A percentile compares a stretch with the other conserved stretches of the same genome.
Conservation (phyloP, 2,329 filamentous ascomycete genomes). For the Acarospora socialis region DNA sequence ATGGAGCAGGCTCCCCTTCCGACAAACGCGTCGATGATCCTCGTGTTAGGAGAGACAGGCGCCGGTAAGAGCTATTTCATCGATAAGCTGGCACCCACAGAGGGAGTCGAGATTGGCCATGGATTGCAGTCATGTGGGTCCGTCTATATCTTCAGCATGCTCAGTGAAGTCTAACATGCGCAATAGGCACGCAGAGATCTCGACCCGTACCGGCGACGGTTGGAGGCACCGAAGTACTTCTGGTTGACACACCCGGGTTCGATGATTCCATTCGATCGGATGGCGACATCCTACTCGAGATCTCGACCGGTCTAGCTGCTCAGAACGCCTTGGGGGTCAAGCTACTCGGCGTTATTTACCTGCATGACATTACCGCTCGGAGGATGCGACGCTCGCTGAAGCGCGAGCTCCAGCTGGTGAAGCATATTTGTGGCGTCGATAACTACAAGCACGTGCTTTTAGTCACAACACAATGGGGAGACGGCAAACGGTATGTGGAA, state of each 20-base stretch:
- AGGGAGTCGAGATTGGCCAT: slow-evolving; percentile 12
- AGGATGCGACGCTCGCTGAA: slow-evolving; percentile 14
- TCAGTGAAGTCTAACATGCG: background rate
- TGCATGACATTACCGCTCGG: slow-evolving; percentile 21
- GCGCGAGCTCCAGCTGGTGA: slow-evolving; percentile 17
- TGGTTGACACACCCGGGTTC: slow-evolving; percentile 25
- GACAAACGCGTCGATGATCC: too few relatives aligned
- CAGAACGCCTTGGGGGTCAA: slow-evolving; percentile 16
- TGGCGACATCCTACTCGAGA: slow-evolving; percentile 19
- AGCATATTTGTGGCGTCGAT: slow-evolving; percentile 16
- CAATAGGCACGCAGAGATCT: slow-evolving; percentile 5
- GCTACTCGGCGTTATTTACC: slow-evolving; percentile 22
- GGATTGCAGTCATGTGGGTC: slow-evolving; percentile 9
- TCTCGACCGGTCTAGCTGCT: slow-evolving; percentile 15
- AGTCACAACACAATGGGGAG: slow-evolving; percentile 15
- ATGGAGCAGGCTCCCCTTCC: too few relatives aligned
- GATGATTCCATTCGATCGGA: slow-evolving; percentile 20
- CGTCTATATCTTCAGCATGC: background rate
- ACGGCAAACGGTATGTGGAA: slow-evolving; percentile 8
- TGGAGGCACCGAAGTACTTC: slow-evolving; percentile 11
- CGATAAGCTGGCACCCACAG: slow-evolving; percentile 12
- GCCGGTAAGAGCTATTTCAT: slow-evolving; percentile 22
- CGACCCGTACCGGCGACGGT: slow-evolving; percentile 8
- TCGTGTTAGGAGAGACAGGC: slow-evolving; percentile 21
- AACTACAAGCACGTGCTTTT: slow-evolving; percentile 15